Percentiles rank a stretch among this genome's conserved stretches.
Conservation (phyloP, 352 stramenopile genomes). For the Phytopythium cucurbitacearum region DNA sequence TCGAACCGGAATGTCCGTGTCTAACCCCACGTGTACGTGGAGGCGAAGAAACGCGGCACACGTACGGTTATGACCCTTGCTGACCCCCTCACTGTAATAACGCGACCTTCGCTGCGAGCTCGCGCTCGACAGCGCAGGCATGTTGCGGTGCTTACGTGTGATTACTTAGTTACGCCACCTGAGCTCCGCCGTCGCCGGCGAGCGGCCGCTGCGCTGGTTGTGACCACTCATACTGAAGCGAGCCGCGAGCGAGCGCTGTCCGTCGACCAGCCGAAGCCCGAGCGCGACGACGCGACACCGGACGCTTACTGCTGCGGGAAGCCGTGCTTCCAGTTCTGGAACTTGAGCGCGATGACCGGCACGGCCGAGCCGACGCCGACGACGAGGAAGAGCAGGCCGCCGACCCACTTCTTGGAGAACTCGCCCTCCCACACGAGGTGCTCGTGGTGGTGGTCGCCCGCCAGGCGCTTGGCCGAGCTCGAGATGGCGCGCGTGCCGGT, state of each 20-base stretch:
- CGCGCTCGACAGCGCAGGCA: no score
- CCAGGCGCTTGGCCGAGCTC: slow-evolving; percentile 71
- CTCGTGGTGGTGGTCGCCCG: slow-evolving; percentile 79
- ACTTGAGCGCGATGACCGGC: slow-evolving; percentile 61
- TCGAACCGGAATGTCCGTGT: no score
- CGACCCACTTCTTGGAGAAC: slow-evolving; percentile 71
- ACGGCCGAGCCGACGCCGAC: slow-evolving; percentile 60
- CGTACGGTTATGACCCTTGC: no score
- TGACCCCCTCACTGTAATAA: no score
- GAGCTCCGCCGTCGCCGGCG: no score
- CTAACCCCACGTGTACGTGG: no score
- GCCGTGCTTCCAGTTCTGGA: slow-evolving; percentile 90
- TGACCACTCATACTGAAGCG: no score
- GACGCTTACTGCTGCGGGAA: slow-evolving; percentile 74
- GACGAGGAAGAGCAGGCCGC: slow-evolving; percentile 51
- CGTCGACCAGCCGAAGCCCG: background rate
- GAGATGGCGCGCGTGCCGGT: slow-evolving; percentile 64
- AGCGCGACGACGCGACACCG: background rate
- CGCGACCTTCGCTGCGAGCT: no score
- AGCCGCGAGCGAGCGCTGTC: background rate
- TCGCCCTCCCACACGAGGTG: slow-evolving; percentile 82
- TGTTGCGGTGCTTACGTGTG: no score
- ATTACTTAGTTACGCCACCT: no score
- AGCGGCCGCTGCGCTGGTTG: no score
- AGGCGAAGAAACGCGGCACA: background rate